phyloP scores from a whole-genome alignment of 192 early-diverging fungal genomes.

The Umbelopsis vinacea region DNA sequence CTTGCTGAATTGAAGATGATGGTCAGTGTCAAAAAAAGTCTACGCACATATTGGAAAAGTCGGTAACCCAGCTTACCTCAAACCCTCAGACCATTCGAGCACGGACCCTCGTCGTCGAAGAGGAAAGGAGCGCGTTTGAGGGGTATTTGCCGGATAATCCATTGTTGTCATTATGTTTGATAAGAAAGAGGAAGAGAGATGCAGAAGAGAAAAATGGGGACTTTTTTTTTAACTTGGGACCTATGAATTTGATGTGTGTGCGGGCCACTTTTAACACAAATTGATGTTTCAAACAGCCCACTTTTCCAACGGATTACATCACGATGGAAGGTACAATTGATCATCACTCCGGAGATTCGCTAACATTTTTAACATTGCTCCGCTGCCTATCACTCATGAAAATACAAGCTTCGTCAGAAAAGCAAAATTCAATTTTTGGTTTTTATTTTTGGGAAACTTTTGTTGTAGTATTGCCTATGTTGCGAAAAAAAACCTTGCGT shows the following conservation, averaged over 20 bases:
- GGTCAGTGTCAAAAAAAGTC: background rate
- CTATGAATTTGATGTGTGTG: no score
- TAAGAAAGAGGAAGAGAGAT: background rate
- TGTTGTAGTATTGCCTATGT: slow-evolving; percentile 1
- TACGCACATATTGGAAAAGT: background rate
- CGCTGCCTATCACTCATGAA: background rate
- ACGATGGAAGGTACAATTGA: background rate
- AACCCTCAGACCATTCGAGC: background rate
- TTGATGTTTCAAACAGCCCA: background rate
- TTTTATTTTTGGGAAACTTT: slow-evolving; percentile 11
- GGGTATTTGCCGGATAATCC: no score
- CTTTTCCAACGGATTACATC: background rate
- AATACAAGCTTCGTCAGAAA: no score
- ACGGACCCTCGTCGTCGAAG: background rate
- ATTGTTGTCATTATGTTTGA: background rate
- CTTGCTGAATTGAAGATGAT: background rate
- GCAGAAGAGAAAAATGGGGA: background rate
- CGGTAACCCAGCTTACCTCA: background rate
- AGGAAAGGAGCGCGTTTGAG: no score
- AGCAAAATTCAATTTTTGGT: background rate
- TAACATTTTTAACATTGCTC: background rate
- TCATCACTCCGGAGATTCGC: background rate
- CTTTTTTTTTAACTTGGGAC: no score
- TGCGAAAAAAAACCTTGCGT: background rate
- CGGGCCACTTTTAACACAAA: no score